Conservation (phyloP, 1,284 basidiomycete genomes). For the Phylloporus gajari region DNA sequence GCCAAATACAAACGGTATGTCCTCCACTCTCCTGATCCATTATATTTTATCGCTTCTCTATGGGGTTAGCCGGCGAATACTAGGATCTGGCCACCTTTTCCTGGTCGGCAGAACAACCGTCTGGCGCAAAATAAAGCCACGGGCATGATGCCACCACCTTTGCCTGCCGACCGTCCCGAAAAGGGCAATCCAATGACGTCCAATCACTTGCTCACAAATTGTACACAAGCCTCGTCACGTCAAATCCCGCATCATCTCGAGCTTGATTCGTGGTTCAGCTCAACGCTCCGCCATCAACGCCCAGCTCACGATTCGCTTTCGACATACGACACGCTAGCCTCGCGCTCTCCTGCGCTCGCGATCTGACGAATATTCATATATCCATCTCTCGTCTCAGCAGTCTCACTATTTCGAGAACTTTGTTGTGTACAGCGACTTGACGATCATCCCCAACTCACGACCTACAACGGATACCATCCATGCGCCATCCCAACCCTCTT, state of each 20-base stretch:
- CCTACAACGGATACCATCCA: conserved; percentile 33
- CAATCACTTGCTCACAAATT: conserved; percentile 22
- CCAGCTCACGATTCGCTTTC: conserved; percentile 35
- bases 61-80: too few relatives aligned
- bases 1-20: too few relatives aligned
- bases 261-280: too few relatives aligned
- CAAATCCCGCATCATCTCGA: too few relatives aligned
- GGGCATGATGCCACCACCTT: conserved; percentile 63
- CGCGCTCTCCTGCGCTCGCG: conserved; percentile 20
- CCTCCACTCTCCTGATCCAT: too few relatives aligned
- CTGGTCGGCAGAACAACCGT: conserved; percentile 47
- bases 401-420: conserved; percentile 28
- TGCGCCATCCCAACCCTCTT: conserved; percentile 43
- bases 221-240: too few relatives aligned
- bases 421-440: conserved; percentile 35
- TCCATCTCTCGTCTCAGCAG: not conserved
- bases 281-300: too few relatives aligned
- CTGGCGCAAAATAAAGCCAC: conserved; percentile 50
- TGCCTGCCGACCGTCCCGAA: conserved; percentile 57
- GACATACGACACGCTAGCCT: conserved; percentile 24
- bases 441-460: conserved; percentile 38
- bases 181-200: conserved; percentile 52
- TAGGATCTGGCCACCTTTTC: conserved; percentile 22
- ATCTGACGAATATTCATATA: conserved; percentile 18
- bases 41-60: too few relatives aligned